Conservation (phyloP, 2,329 filamentous ascomycete genomes). For the Aspergillus versicolor region DNA sequence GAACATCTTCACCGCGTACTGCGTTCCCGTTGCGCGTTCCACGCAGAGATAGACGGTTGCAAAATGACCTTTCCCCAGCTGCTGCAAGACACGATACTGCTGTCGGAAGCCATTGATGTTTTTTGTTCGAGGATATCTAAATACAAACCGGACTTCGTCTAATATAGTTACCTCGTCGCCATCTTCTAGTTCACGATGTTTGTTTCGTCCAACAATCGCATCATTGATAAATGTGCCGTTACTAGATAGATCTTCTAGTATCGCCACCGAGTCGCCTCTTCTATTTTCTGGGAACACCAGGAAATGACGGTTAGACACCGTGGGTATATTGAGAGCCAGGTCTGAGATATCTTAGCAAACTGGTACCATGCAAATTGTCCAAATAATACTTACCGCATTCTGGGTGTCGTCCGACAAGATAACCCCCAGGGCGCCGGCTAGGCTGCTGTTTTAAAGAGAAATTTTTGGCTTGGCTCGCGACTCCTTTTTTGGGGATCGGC, state of each 20-base stretch:
- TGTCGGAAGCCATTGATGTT: conserved; percentile 77
- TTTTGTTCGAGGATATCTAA: conserved; percentile 78
- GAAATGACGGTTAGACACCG: conserved; percentile 78
- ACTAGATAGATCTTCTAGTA: conserved; percentile 89
- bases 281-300: conserved; percentile 56
- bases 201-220: conserved; percentile 84
- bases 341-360: conserved; percentile 48
- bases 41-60: conserved; percentile 89
- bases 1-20: conserved; percentile 93
- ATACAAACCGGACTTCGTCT: conserved; percentile 82
- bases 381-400: conserved; percentile 73
- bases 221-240: conserved; percentile 98
- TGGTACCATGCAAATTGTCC: conserved; percentile 9
- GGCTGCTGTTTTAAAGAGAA: conserved; percentile 56
- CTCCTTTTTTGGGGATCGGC: conserved; percentile 39
- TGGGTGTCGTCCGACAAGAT: conserved; percentile 85
- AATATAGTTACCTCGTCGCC: conserved; percentile 88
- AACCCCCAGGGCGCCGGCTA: conserved; percentile 72
- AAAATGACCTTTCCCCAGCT: conserved; percentile 92
- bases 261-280: conserved; percentile 60
- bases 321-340: conserved; percentile 70
- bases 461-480: conserved; percentile 53
- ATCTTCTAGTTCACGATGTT: conserved; percentile 82
- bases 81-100: conserved; percentile 80
- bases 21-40: conserved; percentile 76